Base-by-base conservation (phyloP, 1,139 yeast species). In the Geotrichum candidum region DNA sequence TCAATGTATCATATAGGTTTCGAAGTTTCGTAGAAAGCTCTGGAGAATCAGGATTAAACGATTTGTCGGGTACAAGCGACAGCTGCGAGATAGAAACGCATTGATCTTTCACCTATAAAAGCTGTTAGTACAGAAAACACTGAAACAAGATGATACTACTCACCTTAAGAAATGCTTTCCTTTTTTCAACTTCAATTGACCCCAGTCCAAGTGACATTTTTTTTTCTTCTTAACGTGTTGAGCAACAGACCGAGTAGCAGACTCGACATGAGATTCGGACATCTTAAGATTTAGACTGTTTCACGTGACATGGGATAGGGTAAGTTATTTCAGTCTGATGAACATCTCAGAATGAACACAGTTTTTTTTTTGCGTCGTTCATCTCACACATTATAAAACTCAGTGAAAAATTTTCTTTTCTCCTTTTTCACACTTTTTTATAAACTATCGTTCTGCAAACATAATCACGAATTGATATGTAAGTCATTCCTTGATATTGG, bases 51-150 rank as follows among this genome's bases (percentile, higher is more conserved):
- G 76, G 73, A 66, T 76, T 72, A 60, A 75, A 74, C 0, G 66
- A 57, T 6, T 71, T 73, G 1, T 67, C 68, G 11, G 81, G 79
- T 3, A 79, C 73, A 59, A 82, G 73, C 1, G 84, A 75, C 6
- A 76, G 59, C 56, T 76, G 74, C 0, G 84, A 80, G 25, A 82
- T 67, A 0, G 67, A 70, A 15, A 82, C 76, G 70, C 85, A 82
- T 46, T 60, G 60, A 41, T 53, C 61, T 59, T 63, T 66, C 48
- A 68, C 57, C 60, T 59, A 35, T 18, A 25, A 56, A 38, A 38
- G n/a, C 18, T 10, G 45, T 38, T 38, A 38, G 18, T 38, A 38
- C 10, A 35, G 10, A 29, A 29, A n/a, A n/a, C 18, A 53, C 7
- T 13, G n/a, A 6, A 27, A 13, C 11, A 27, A 51, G 4, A 51